Percentiles rank a stretch among this genome's conserved stretches.
Conservation (phyloP, 164 flowering plant genomes). For the Umbellularia californica region DNA sequence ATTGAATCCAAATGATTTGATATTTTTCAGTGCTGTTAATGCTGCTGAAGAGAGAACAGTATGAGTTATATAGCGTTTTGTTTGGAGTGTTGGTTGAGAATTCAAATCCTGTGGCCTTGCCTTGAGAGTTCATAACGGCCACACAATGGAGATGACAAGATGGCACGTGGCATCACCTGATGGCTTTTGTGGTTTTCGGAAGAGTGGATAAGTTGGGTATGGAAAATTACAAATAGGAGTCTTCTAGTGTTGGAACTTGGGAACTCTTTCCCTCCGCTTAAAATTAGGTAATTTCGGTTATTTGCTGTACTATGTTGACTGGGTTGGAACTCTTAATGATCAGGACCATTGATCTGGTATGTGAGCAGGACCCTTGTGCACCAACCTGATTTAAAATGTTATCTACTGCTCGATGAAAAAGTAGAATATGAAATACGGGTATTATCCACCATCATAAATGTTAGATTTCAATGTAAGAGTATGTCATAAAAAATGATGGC, state of each 20-base stretch:
- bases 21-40: background rate
- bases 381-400: too few relatives aligned
- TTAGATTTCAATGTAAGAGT: too few relatives aligned
- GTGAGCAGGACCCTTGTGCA: too few relatives aligned
- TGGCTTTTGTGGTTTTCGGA: background rate
- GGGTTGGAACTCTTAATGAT: too few relatives aligned
- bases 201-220: background rate
- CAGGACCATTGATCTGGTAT: too few relatives aligned
- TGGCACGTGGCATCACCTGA: background rate
- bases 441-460: too few relatives aligned
- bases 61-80: background rate
- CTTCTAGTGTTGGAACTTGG: background rate
- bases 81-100: background rate
- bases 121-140: background rate
- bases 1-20: background rate
- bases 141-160: background rate
- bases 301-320: too few relatives aligned
- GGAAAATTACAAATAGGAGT: background rate
- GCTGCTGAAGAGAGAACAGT: background rate
- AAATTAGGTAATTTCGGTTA: background rate
- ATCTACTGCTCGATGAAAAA: too few relatives aligned
- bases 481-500: too few relatives aligned
- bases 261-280: background rate
- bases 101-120: background rate
- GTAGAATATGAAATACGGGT: too few relatives aligned